Percentiles rank a stretch among this genome's conserved stretches.
Conservation (phyloP, 164 flowering plant species). For the Warburgia ugandensis region DNA sequence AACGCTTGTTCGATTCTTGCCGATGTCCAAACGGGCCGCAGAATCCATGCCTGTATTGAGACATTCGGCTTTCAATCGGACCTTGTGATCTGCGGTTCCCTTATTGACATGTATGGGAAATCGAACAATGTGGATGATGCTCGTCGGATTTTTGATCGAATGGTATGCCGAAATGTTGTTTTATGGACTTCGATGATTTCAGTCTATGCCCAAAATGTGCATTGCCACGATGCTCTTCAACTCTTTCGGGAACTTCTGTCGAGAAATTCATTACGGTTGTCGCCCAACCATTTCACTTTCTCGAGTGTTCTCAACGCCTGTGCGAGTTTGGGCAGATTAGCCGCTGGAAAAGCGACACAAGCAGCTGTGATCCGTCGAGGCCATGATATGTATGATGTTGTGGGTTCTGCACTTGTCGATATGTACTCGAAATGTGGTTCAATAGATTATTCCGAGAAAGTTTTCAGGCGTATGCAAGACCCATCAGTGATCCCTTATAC, state of each 20-base stretch:
- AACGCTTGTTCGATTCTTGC: conserved; percentile 48
- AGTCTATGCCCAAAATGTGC: conserved; percentile 49
- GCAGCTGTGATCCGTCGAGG: conserved; percentile 37
- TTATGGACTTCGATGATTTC: conserved; percentile 67
- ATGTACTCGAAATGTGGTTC: conserved; percentile 75
- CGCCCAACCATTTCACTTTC: conserved; percentile 44
- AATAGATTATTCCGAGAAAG: conserved; percentile 32
- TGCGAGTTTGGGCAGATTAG: conserved; percentile 57
- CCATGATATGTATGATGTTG: conserved; percentile 34
- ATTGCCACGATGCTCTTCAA: conserved; percentile 41
- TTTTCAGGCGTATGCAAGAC: conserved; percentile 30
- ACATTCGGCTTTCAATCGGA: conserved; percentile 28
- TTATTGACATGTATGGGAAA: conserved; percentile 73
- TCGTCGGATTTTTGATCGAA: conserved; percentile 46
- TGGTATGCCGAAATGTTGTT: conserved; percentile 42
- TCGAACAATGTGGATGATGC: conserved; percentile 42
- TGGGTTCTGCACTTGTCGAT: conserved; percentile 52
- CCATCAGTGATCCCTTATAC: conserved; percentile 49
- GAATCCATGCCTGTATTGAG: conserved; percentile 41
- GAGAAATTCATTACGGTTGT: neutral
- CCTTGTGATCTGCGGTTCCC: conserved; percentile 41
- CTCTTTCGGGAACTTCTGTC: conserved; percentile 32
- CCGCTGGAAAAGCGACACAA: conserved; percentile 41
- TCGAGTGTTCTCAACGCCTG: conserved; percentile 53
- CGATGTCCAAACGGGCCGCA: conserved; percentile 26